Evolutionary conservation across 2,329 filamentous ascomycete species (phyloP), one percentile per base, ranked within the genome.

Genomic region (Paraconiothyrium brasiliense): DNA sequence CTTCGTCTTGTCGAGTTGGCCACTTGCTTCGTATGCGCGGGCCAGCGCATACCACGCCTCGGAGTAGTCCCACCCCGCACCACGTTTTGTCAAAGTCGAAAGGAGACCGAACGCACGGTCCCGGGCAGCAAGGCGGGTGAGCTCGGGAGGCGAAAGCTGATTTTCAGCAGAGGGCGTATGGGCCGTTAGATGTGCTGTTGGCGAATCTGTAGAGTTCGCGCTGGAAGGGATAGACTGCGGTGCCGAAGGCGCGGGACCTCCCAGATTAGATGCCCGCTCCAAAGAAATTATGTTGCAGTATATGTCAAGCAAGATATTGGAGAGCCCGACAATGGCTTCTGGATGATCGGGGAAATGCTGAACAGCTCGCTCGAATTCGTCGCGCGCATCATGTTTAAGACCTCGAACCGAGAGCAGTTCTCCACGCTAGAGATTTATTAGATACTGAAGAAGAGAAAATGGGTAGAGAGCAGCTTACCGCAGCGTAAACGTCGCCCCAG

Each of bases 21-120:
- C 92, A 60, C 92, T 92, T 74, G 93, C 88, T 78, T 99, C 95
- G 73, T 97, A 92, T 10, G 92, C 93, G 65, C 93, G 85, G 0
- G 93, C 92, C 37, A 99, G 85, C 4, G 91, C 87, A 73, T 93
- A 94, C 95, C 95, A 99, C 5, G 94, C 95, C 75, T 98, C 95
- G 0, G 92, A 89, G 76, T 90, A 87, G 78, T 97, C 94, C 95
- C 95, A 99, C 0, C 93, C 92, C 13, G 84, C 85, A 9, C 94
- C 94, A 9, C 94, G 86, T 76, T 93, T 96, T 2, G 94, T 98
- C 57, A 98, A 82, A 0, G 89, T 87, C 0, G 91, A 91, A 2
- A 99, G 83, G 16, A 99, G 84, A 13, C 90, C 91, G 73, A 93
- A 95, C 0, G 95, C 95, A 54, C 95, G 87, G 75, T 98, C 95